These are phyloP conservation scores for Trichosanthes cucumerina DNA, from an alignment of 306 rosid genomes.

Conservation along the genomic window DNA sequence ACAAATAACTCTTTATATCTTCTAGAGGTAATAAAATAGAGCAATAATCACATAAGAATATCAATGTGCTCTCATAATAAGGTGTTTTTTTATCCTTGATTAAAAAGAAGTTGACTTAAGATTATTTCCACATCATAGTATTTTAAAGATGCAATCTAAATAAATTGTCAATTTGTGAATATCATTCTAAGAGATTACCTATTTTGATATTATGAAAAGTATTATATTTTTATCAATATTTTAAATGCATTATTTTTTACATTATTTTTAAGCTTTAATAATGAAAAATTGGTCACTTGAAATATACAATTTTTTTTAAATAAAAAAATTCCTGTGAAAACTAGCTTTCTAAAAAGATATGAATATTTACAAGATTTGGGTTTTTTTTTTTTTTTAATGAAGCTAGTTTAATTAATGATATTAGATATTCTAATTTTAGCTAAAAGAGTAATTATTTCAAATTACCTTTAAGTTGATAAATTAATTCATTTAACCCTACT, in stretches of 20 bases:
- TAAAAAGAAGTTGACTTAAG: background rate
- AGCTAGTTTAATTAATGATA: background rate
- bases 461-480: background rate
- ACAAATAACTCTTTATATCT: too few relatives aligned
- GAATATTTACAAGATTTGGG: background rate
- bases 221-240: background rate
- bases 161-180: background rate
- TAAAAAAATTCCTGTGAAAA: background rate
- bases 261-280: background rate
- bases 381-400: background rate
- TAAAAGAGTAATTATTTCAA: background rate
- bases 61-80: background rate
- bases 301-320: too few relatives aligned
- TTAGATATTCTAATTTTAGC: background rate
- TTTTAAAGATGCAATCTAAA: background rate
- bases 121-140: background rate
- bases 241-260: background rate
- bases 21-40: background rate
- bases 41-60: background rate
- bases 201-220: background rate
- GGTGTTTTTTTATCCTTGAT: background rate
- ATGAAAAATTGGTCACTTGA: background rate
- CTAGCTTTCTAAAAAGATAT: too few relatives aligned
- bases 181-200: background rate
- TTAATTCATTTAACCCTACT: background rate